A percentile compares a stretch with the other conserved stretches of the same genome.
phyloP scores from a whole-genome alignment of 2,329 filamentous ascomycete species.

The Penicillium frequentans region DNA sequence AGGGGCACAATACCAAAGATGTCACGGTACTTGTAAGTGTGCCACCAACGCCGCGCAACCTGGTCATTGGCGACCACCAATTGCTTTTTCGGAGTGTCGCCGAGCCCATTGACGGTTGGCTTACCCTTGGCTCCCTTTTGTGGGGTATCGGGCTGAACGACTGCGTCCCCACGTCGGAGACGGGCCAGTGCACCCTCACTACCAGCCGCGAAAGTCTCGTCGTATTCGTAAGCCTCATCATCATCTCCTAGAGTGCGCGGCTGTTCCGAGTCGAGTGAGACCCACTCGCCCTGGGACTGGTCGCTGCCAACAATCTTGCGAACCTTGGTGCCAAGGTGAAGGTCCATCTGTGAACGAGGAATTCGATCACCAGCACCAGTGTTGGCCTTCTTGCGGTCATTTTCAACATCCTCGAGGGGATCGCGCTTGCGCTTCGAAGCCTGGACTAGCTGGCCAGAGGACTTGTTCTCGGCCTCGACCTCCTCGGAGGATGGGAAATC shows the following conservation, averaged over 20 bases:
- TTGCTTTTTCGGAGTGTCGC: slow-evolving; percentile 26
- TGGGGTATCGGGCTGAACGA: slow-evolving; percentile 20
- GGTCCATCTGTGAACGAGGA: slow-evolving; percentile 42
- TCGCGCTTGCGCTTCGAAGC: slow-evolving; percentile 46
- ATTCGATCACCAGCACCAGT: slow-evolving; percentile 59
- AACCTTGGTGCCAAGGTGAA: slow-evolving; percentile 49
- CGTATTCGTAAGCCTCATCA: slow-evolving; percentile 35
- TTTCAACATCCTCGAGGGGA: slow-evolving; percentile 34
- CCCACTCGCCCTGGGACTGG: slow-evolving; percentile 34
- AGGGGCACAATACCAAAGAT: slow-evolving; percentile 74
- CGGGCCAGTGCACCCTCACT: slow-evolving; percentile 34
- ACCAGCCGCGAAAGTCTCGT: slow-evolving; percentile 30
- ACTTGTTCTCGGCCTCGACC: slow-evolving; percentile 22
- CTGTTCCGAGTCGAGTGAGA: slow-evolving; percentile 34
- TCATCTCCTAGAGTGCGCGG: slow-evolving; percentile 27
- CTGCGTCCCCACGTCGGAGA: slow-evolving; percentile 27
- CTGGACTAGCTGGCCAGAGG: slow-evolving; percentile 22
- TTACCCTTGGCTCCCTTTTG: slow-evolving; percentile 21
- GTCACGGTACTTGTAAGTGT: slow-evolving; percentile 91
- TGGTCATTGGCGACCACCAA: slow-evolving; percentile 23
- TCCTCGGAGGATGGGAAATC: slow-evolving; percentile 57
- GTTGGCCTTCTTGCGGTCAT: slow-evolving; percentile 48
- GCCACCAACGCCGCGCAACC: slow-evolving; percentile 58
- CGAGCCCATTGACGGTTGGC: slow-evolving; percentile 15
- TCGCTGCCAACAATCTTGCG: slow-evolving; percentile 48